Evolutionary conservation across 768 basidiomycete genomes (phyloP), one percentile per base, ranked within the genome.

Genomic region (Mycena alexandri): DNA sequence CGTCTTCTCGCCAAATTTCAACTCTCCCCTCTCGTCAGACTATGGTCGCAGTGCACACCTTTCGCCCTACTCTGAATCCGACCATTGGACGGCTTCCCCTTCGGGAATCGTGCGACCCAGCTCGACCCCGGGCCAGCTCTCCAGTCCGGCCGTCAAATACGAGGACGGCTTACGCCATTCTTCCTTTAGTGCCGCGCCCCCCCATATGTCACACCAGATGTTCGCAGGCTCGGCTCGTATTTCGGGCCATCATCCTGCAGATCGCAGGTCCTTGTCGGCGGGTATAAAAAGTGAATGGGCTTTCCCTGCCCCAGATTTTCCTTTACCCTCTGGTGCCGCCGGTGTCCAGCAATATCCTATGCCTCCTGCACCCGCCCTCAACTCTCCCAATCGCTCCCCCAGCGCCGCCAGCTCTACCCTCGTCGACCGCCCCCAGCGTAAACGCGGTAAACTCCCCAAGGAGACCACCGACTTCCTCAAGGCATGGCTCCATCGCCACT

Each of bases 401-500:
- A 66, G 82, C 11, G 78, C 86, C 25, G 79, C 87, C 12, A 78
- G 82, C 33, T 88, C 90, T 11, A 83, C 86, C 29, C 88, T 91
- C 63, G 89, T 90, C 69, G 92, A 93, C 71, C 90, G 92, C 21
- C 92, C 92, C 16, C 89, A 87, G 51, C 90, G 93, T 71, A 93
- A 94, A 75, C 88, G 93, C 63, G 93, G 93, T 65, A 95, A 95
- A 80, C 86, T 95, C 12, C 93, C 93, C 48, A 95, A 95, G 82
- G 93, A 93, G 80, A 93, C 93, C 42, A 95, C 93, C 36, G 93
- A 95, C 79, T 93, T 89, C 74, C 86, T 95, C 78, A 94, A 94
- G 74, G 89, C 93, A 10, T 95, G 94, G 94, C 82, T 95, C 38
- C 91, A 95, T 75, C 88, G 91, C 69, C 93, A 95, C 75, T 91